phyloP scores from a whole-genome alignment of 345 rosid genomes.

The Diplotaxis tenuifolia region DNA sequence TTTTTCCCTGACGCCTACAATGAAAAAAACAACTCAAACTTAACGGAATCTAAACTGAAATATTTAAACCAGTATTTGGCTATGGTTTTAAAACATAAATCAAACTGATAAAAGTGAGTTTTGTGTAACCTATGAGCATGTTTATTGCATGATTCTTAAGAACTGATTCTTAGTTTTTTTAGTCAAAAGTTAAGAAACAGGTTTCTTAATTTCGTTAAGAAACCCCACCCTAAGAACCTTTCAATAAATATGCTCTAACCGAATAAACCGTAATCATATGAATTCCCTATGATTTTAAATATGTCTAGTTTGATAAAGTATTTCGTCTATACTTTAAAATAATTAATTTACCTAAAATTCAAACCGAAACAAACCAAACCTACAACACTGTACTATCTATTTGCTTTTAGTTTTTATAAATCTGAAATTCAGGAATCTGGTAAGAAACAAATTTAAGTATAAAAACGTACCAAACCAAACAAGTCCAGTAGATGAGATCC shows the following conservation, averaged over 20 bases:
- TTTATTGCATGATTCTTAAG: too few species aligned
- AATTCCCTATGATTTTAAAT: neutral
- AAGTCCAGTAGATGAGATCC: slow-evolving; percentile 59
- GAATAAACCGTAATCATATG: neutral
- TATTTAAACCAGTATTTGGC: neutral
- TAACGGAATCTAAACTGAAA: neutral
- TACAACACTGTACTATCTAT: neutral
- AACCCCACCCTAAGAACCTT: too few species aligned
- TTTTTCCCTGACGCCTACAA: slow-evolving; percentile 54
- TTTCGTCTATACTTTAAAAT: neutral
- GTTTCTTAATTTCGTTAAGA: too few species aligned
- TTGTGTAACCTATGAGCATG: neutral
- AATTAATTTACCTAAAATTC: neutral
- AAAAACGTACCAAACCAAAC: neutral
- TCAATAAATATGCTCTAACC: too few species aligned
- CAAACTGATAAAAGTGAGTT: neutral
- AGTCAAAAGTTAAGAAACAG: too few species aligned
- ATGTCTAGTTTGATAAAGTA: neutral
- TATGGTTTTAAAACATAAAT: neutral
- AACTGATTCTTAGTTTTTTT: too few species aligned
- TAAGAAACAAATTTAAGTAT: neutral
- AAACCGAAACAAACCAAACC: neutral
- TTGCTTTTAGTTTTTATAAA: neutral
- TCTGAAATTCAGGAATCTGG: neutral
- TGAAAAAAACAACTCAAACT: slow-evolving; percentile 4